Evolutionary conservation across 352 stramenopile genomes (phyloP).

Genomic region (Phytophthora fragariaefolia): DNA sequence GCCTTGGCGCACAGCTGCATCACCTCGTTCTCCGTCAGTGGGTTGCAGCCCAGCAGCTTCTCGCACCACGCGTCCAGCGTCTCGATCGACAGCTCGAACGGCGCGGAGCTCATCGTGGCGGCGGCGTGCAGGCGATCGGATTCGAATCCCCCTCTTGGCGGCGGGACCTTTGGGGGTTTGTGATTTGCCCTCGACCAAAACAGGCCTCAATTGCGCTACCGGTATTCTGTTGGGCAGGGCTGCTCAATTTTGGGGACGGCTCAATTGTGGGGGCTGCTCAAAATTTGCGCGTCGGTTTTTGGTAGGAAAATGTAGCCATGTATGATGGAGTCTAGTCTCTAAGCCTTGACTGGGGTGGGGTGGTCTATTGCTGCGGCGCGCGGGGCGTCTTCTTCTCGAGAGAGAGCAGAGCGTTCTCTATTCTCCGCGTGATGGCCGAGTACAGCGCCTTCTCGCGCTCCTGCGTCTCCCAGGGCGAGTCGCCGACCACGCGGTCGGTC

Average conservation of each 20-base stretch:
- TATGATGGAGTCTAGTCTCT: too few species aligned
- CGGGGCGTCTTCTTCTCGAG: slow-evolving; percentile 50
- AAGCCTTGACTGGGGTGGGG: background rate
- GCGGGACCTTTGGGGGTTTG: background rate
- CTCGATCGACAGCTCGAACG: slow-evolving; percentile 82
- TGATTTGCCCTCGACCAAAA: too few species aligned
- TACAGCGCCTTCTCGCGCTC: slow-evolving; percentile 76
- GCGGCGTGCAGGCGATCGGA: background rate
- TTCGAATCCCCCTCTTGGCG: background rate
- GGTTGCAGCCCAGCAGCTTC: slow-evolving; percentile 94
- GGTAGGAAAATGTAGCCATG: too few species aligned
- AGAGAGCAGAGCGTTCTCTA: slow-evolving; percentile 78
- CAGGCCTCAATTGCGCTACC: too few species aligned
- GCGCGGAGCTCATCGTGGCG: slow-evolving; percentile 58
- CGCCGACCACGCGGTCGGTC: slow-evolving; percentile 51
- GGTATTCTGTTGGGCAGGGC: too few species aligned
- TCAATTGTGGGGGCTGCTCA: too few species aligned
- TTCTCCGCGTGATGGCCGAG: slow-evolving; percentile 85
- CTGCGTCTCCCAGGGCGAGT: slow-evolving; percentile 62
- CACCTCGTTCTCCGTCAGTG: slow-evolving; percentile 95
- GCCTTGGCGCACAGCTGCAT: slow-evolving; percentile 95
- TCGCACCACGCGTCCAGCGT: slow-evolving; percentile 96
- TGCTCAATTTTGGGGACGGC: too few species aligned
- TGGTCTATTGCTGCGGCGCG: slow-evolving; percentile 29
- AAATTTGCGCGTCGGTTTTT: too few species aligned